Evolutionary conservation across 2,329 filamentous ascomycete species (phyloP), one percentile per base, ranked within the genome.

Genomic region (Aureobasidium sp.): DNA sequence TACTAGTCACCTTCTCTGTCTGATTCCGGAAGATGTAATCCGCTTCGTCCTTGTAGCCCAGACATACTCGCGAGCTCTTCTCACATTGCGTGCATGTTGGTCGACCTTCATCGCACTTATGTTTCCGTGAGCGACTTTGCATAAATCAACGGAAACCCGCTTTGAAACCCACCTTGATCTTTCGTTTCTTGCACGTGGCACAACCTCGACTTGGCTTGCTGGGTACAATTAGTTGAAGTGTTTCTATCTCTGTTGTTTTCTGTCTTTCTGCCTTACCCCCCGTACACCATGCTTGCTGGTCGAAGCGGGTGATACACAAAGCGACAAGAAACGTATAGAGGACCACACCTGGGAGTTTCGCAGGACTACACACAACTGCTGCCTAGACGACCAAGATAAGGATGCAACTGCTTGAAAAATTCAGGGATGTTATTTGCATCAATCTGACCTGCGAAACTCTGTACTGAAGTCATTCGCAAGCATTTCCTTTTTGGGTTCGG

Each of bases 1-100:
- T 55, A 31, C n/a, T 31, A 4, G 59, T 56, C 20, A 62, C 60
- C 29, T 86, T 85, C 66, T 84, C 82, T 31, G 87, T 89, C 75
- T 89, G 87, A 71, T 89, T 87, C 62, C 87, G 84, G 68, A 89
- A 88, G 61, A 90, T 82, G 27, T 89, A 75, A 67, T 90, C 87
- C 67, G 89, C 88, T 66, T 88, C 86, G 69, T 88, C 84, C 70
- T 84, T 85, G 73, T 88, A 88, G 49, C 86, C 86, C 3, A 85
- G 85, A 69, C 86, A 88, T 66, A 81, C 77, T 42, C 84, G 81
- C 62, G 83, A 78, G 41, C 84, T 86, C 68, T 87, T 87, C 65
- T 79, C 76, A 68, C 85, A 88, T 70, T 87, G 85, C 44, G 81
- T 82, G 72, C 86, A 88, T 5, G 82, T 84, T 11, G 86, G 86